Base-by-base conservation (phyloP, 2,329 filamentous ascomycete species). In the Calonectria hongkongensis region DNA sequence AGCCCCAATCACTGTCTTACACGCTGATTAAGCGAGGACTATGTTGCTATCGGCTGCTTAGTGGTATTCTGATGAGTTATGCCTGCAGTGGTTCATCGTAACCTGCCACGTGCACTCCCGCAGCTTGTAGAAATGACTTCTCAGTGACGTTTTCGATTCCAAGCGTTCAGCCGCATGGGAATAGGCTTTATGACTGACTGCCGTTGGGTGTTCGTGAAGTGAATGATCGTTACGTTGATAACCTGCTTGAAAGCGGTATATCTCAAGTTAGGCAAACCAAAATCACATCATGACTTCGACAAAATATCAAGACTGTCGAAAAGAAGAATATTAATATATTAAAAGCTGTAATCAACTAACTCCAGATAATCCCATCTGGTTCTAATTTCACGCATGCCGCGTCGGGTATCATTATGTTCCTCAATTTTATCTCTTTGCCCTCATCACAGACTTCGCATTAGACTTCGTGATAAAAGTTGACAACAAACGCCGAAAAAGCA, bases 31-130 rank as follows among this genome's bases (percentile, higher is more conserved):
- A 28, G 54, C 25, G 13, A 18, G 30, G 2, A 10, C 54, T 3
- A 41, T 41, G 36, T 16, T 13, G 15, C 7, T 6, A 41, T 60
- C 39, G 36, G 54, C 21, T 18, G n/a, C 33, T 8, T 27, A 28
- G 33, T 39, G 15, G n/a, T 30, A 10, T 60, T 5, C 54, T 27
- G 3, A 21, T 41, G 39, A 41, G 10, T 21, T 27, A 7, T 41
- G 6, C 25, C 15, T 51, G 48, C 54, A 39, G n/a, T 5, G n/a
- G 27, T 27, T 15, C 54, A 10, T 12, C 21, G 54, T 27, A 5
- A 41, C 54, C n/a, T 16, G 54, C 54, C 54, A 60, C 54, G 54
- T 60, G 54, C 21, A 28, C 28, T 27, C 33, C 21, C n/a, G 21
- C 41, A 33, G 33, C 54, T 58, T 60, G 54, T 36, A 41, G 33